Base-by-base conservation (phyloP, 371 early-diverging fungal species). In the Quaeritorhiza haematococci region DNA sequence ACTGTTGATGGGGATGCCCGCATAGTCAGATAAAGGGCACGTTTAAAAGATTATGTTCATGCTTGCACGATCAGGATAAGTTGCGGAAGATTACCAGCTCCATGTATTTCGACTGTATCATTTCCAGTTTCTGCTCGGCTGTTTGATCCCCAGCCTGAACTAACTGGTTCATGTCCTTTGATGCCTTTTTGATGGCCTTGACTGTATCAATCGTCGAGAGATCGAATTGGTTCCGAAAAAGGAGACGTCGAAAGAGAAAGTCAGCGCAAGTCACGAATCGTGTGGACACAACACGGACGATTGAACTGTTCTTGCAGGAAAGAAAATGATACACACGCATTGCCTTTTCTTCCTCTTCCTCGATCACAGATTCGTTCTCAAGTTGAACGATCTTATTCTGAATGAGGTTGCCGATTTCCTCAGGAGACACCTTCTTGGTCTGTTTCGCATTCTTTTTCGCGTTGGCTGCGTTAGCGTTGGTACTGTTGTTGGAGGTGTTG, bases 91-190 rank as follows among this genome's bases (percentile, higher is more conserved):
- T n/a, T 64, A 76, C 76, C 71, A 76, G 61, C 13, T 77, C 77
- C 46, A 77, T 59, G 62, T 77, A 74, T 46, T 69, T 68, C 21
- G 64, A 43, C 45, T 74, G 74, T 49, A 74, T 66, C 24, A 71
- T 23, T 13, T 62, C 69, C 50, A 68, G 49, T 38, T 64, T 67
- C 19, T 63, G 62, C 23, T 50, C 55, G 24, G 58, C 21, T 23
- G 51, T 38, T 44, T 21, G 38, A 48, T 3, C 10, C 35, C 30
- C 67, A 27, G 49, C 29, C 34, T 51, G 54, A 29, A 67, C 63
- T 6, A 63, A 53, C 33, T 67, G 68, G 10, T 59, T 55, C 24
- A 72, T 66, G 44, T 74, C 74, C 55, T 68, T 73, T 35, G 69
- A 67, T 1, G 71, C 63, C 53, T 67, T 69, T 46, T 63, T 74